A percentile compares a stretch with the other conserved stretches of the same genome.
Evolutionary conservation across 2,329 filamentous ascomycete genomes (phyloP).

Genomic region (Passalora sequoiae): DNA sequence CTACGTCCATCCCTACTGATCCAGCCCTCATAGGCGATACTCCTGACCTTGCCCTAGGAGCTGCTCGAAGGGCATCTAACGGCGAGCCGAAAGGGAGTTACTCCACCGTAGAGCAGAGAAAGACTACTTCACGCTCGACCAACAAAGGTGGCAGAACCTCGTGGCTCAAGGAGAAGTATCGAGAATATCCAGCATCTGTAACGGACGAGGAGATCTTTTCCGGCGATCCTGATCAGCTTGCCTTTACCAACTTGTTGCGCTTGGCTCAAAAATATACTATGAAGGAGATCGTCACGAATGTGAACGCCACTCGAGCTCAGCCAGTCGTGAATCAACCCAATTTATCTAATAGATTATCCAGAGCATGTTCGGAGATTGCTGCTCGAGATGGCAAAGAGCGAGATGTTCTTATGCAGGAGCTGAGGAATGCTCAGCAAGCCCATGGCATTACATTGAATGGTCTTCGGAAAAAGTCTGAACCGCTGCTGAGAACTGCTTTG

Average conservation of each 20-base stretch:
- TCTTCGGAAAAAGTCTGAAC: not conserved
- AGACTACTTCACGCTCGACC: not conserved
- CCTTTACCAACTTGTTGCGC: constrained; percentile 2
- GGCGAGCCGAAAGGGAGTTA: not conserved
- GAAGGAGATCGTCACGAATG: not conserved
- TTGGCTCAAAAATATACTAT: constrained; percentile 1
- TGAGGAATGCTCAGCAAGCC: not conserved
- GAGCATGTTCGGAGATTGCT: not conserved
- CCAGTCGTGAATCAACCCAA: not conserved
- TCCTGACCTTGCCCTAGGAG: too few relatives aligned
- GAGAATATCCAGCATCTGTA: not conserved
- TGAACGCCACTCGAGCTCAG: not conserved
- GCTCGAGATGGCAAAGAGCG: not conserved
- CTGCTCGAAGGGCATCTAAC: too few relatives aligned
- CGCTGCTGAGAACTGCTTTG: not conserved
- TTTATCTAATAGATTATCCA: constrained; percentile 6
- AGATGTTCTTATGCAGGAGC: not conserved
- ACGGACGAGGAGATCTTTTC: constrained; percentile 2
- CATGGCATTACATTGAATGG: constrained; percentile 4
- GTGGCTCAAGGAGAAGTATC: not conserved
- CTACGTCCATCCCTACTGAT: not conserved
- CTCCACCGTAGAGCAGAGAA: not conserved
- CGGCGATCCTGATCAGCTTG: constrained; percentile 5
- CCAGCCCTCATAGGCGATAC: too few relatives aligned
- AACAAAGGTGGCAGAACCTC: not conserved